Conservation (phyloP, 2,329 filamentous ascomycete species). For the Cladosporium sp. region DNA sequence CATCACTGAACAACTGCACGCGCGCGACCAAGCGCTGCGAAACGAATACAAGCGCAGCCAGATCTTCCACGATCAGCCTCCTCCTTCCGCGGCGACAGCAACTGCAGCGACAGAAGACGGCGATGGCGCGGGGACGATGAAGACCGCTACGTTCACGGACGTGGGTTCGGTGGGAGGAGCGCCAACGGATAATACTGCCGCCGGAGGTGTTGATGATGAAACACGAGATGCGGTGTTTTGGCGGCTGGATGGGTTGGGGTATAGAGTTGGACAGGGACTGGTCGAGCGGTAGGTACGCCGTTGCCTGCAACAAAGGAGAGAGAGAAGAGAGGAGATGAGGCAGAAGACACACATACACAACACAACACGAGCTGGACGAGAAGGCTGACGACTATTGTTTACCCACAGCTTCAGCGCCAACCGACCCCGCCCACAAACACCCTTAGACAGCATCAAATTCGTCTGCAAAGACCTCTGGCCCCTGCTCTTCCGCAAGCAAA, state of each 20-base stretch:
- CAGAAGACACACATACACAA: neutral
- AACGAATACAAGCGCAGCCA: slow-evolving; percentile 28
- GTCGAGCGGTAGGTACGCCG: slow-evolving; percentile 68
- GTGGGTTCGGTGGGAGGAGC: slow-evolving; percentile 5
- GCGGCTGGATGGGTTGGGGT: slow-evolving; percentile 77
- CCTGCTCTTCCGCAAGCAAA: slow-evolving; percentile 90
- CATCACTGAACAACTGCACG: slow-evolving; percentile 68
- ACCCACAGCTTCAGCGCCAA: slow-evolving; percentile 68
- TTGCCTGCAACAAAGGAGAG: neutral
- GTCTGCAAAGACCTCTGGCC: slow-evolving; percentile 98
- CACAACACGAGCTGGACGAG: neutral
- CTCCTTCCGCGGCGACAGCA: neutral
- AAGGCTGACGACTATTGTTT: too few relatives aligned
- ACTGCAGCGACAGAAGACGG: neutral
- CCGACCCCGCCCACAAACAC: slow-evolving; percentile 82
- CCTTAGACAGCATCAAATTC: slow-evolving; percentile 95
- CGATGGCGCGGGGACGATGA: neutral
- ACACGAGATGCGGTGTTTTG: slow-evolving; percentile 80
- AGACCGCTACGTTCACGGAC: neutral
- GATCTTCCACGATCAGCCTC: slow-evolving; percentile 21
- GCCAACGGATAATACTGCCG: slow-evolving; percentile 5
- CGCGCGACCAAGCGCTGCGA: slow-evolving; percentile 40
- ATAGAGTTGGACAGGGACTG: slow-evolving; percentile 85
- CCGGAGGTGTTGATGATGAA: slow-evolving; percentile 60
- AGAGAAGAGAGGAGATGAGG: neutral